Base-by-base conservation (phyloP, 176 grass and related monocot genomes). In the Microstegium vimineum region DNA sequence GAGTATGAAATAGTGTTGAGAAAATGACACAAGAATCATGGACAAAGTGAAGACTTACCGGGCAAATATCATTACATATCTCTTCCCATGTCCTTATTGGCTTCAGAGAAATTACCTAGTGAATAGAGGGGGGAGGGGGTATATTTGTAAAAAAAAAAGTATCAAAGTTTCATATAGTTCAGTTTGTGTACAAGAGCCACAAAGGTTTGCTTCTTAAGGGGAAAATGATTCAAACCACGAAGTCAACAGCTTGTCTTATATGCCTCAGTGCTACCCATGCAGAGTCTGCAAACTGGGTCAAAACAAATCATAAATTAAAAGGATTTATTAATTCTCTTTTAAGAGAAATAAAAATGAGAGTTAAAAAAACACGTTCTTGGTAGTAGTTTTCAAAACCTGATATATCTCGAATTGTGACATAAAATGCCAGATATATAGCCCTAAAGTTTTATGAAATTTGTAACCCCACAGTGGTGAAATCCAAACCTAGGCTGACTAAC, bases 241-340 rank as follows among this genome's bases (percentile, higher is more conserved):
- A 97, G 71, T 93, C 89, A 56, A 91, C 90, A 63, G 94, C 94
- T 80, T 97, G 94, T 64, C 85, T 85, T 69, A 90, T 94, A 79
- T 97, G 89, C 83, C 80, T 88, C 86, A 97, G 84, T 65, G 92
- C 94, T 68, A 83, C 84, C 89, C 89, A 97, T 36, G 87, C 87
- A 31, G 87, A 84, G 88, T 89, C 89, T 68, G 88, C 85, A 86
- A 90, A 86, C 94, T 97, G 91, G 47, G 22, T 35, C 45, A 61
- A 87, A 56, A 84, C 71, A 86, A 85, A 80, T 78, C 32, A 83
- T 94, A 68, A 82, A 71, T 81, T 17, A 22, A 56, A 23, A 82
- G 13, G 16, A 79, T 33, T 77, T 79, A 43, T 69, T 61, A 77
- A 40, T 13, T 34, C 22, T 37, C 5, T n/a, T 57, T 56, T 56